Evolutionary conservation across 805 yeast genomes (phyloP), one percentile per base, ranked within the genome.

Genomic region (Teunomyces gatunensis): DNA sequence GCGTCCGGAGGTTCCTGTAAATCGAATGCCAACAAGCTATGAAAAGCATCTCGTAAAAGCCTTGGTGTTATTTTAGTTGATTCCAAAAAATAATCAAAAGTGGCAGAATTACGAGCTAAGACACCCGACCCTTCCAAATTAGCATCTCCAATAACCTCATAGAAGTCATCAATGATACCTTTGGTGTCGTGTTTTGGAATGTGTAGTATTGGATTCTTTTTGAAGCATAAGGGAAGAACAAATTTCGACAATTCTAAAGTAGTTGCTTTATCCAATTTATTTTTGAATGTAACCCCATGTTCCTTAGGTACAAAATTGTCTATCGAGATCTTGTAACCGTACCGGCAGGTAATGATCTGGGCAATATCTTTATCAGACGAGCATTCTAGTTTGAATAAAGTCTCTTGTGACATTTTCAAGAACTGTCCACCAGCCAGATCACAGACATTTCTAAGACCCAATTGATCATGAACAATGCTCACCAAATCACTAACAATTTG

Each of bases 291-390:
- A 34, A 75, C 63, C 34, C 62, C 74, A 58, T 92, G 98, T 51
- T 89, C 86, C 35, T 72, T 77, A 0, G 94, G 89, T 2, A 73
- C 72, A 51, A 81, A 82, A 13, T 73, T 72, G 11, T 84, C 89
- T 9, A 80, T 71, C 1, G 83, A 69, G 3, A 90, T 69, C 2
- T 71, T 66, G 44, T 88, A 74, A 39, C 89, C 95, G 56, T 85
- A 89, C 7, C 87, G 76, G 61, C 99, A 94, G 52, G 82, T 75
- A 18, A 94, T 65, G 29, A 89, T 75, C 58, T 92, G 98, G 6
- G 89, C 75, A 41, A 92, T 62, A 39, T 89, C 94, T 6, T 74
- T 72, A 40, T 86, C 91, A 5, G 58, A 54, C 2, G 86, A 75
- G 4, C 66, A 61, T 6, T 73, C 67, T 23, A 78, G 63, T 0